Evolutionary conservation across 2,329 filamentous ascomycete species (phyloP).

Genomic region (Mariannaea elegans): DNA sequence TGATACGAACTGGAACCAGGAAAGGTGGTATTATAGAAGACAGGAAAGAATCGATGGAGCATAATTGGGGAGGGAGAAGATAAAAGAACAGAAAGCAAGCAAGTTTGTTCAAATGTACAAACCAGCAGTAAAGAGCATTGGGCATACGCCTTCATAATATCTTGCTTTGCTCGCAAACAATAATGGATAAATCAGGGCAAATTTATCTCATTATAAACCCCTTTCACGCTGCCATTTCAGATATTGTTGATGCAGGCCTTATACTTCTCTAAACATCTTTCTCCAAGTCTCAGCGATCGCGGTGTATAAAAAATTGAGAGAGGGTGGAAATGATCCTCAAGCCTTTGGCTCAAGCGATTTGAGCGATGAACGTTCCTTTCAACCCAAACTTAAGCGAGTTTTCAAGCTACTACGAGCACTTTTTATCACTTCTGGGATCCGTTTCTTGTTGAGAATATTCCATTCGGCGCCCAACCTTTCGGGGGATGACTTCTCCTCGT

Average conservation of each 20-base stretch:
- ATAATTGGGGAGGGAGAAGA: no score
- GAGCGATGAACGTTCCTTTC: constrained; percentile 23
- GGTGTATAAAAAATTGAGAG: constrained; percentile 54
- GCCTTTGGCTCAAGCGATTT: constrained; percentile 30
- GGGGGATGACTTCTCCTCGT: constrained; percentile 55
- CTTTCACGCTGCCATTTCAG: constrained; percentile 53
- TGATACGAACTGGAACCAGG: no score
- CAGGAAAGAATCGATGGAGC: no score
- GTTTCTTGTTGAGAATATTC: constrained; percentile 47
- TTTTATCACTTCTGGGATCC: constrained; percentile 53
- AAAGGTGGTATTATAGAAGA: no score
- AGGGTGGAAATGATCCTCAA: constrained; percentile 53
- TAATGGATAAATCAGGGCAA: constrained; percentile 47
- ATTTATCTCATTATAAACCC: constrained; percentile 59
- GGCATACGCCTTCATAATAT: no score
- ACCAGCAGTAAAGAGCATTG: no score
- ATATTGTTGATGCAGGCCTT: constrained; percentile 58
- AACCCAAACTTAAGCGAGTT: constrained; percentile 32
- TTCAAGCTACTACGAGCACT: constrained; percentile 50
- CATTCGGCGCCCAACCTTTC: constrained; percentile 40
- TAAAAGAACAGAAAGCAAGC: no score
- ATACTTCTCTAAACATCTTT: constrained; percentile 57
- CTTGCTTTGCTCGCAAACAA: no score
- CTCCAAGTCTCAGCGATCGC: constrained; percentile 53
- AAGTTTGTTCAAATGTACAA: no score